Evolutionary conservation across 2,329 filamentous ascomycete genomes (phyloP).

Genomic region (Fusarium xylarioides): DNA sequence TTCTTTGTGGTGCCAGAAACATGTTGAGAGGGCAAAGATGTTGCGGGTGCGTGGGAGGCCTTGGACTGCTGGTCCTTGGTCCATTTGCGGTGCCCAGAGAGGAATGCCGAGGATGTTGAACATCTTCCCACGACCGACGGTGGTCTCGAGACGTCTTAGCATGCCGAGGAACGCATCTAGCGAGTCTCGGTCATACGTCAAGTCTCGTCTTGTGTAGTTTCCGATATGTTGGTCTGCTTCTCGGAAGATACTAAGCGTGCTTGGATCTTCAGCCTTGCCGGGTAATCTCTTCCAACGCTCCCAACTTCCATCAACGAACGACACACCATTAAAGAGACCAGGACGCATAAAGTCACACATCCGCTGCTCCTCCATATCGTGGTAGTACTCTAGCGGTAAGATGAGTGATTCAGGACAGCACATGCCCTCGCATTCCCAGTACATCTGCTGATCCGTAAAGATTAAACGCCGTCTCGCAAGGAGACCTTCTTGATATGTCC

Average conservation of each 20-base stretch:
- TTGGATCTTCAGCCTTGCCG: constrained; percentile 42
- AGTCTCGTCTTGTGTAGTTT: constrained; percentile 44
- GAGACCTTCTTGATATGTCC: constrained; percentile 53
- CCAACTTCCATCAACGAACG: constrained; percentile 49
- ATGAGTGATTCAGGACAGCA: constrained; percentile 48
- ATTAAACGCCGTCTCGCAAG: constrained; percentile 49
- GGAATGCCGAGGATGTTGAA: constrained; percentile 46
- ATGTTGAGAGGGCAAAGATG: constrained; percentile 47
- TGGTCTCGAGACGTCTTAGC: constrained; percentile 44
- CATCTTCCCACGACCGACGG: constrained; percentile 44
- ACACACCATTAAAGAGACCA: constrained; percentile 48
- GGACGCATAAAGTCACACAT: constrained; percentile 50
- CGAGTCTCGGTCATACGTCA: constrained; percentile 47
- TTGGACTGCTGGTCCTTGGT: constrained; percentile 8
- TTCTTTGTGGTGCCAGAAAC: constrained; percentile 50
- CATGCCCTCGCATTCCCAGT: constrained; percentile 53
- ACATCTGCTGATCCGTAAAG: constrained; percentile 52
- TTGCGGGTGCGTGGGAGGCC: constrained; percentile 44
- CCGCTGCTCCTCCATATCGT: constrained; percentile 46
- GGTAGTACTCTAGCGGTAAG: constrained; percentile 45
- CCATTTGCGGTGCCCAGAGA: constrained; percentile 42
- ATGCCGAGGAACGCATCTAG: constrained; percentile 47
- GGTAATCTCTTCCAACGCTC: constrained; percentile 48
- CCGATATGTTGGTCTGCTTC: constrained; percentile 47
- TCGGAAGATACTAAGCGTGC: constrained; percentile 49